These are phyloP conservation scores for Nicotiana benthamiana DNA, from an alignment of 257 asterid species.

Conservation along the genomic window DNA sequence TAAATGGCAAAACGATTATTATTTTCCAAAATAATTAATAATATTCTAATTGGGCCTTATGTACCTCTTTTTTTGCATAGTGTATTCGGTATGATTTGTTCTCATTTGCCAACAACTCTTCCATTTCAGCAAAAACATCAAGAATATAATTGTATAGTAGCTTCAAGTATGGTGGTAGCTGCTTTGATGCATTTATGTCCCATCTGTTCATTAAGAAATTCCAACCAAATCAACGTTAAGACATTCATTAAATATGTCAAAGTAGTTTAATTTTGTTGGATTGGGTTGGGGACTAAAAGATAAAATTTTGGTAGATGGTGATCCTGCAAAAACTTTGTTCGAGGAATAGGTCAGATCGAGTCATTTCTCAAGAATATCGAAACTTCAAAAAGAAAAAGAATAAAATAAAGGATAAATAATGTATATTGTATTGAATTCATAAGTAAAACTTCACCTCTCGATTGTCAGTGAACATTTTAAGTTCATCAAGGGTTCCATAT, in stretches of 20 bases:
- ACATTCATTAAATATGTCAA: background rate
- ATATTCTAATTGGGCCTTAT: no score
- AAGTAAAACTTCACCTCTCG: constrained; percentile 14
- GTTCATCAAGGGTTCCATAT: constrained; percentile 24
- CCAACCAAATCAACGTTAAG: background rate
- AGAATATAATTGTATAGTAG: constrained; percentile 10
- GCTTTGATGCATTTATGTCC: constrained; percentile 9
- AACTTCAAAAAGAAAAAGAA: no score
- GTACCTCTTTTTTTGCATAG: constrained; percentile 30
- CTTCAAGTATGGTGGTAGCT: constrained; percentile 15
- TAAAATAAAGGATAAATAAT: no score
- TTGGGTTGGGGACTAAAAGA: no score
- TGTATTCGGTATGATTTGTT: constrained; percentile 12
- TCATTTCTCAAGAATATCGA: no score
- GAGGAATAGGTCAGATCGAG: no score
- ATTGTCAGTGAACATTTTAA: constrained; percentile 27
- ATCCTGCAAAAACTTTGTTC: no score
- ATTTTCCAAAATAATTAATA: background rate
- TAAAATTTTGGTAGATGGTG: no score
- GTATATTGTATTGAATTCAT: no score
- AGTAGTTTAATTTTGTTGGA: background rate
- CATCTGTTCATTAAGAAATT: constrained; percentile 12
- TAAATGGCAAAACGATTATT: background rate
- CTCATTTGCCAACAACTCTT: constrained; percentile 8
- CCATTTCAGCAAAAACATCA: constrained; percentile 14